Base-by-base conservation (phyloP, 2,329 filamentous ascomycete genomes). In the Leptographium radiaticola region DNA sequence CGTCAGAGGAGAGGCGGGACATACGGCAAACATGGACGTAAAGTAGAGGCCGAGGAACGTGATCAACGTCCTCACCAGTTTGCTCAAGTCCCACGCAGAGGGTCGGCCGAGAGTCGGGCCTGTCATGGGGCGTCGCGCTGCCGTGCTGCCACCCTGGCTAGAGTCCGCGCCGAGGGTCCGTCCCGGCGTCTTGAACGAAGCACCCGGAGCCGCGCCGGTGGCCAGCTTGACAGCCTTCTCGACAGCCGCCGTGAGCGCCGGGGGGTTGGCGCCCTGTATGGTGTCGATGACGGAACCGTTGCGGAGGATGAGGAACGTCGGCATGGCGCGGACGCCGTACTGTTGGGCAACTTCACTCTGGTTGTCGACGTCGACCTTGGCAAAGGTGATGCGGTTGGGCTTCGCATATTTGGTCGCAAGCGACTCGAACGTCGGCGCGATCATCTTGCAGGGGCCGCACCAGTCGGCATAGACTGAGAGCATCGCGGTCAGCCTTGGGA, bases 391-490 rank as follows among this genome's bases (percentile, higher is more conserved):
- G 65, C 83, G 83, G 64, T 85, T 84, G 16, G 89, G 84, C 60
- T 89, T 83, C 49, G 89, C 83, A 64, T 93, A 81, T 67, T 91
- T 86, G 56, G 77, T 75, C 49, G 89, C 81, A 55, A 97, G 83
- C 62, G 84, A 81, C 65, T 95, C 88, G 69, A 94, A 97, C 55
- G 87, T 80, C 20, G 91, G 91, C 50, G 87, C 87, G 60, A 97
- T 94, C 66, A 85, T 80, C 72, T 94, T 94, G 79, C 90, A 96
- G 64, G 91, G 89, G 54, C 85, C 86, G 68, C 89, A 97, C 87
- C 89, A 95, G 71, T 94, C 87, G 68, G 91, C 91, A 66, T 93
- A 94, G 76, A 96, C 89, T 94, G 62, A 50, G 40, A 60, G 60
- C 50, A 58, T 55, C 50, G 6, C 12, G 15, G 48, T 30, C 18